Percentiles rank a stretch among this genome's conserved stretches.
Conservation (phyloP, 2,329 filamentous ascomycete species). For the Canariomyces notabilis region DNA sequence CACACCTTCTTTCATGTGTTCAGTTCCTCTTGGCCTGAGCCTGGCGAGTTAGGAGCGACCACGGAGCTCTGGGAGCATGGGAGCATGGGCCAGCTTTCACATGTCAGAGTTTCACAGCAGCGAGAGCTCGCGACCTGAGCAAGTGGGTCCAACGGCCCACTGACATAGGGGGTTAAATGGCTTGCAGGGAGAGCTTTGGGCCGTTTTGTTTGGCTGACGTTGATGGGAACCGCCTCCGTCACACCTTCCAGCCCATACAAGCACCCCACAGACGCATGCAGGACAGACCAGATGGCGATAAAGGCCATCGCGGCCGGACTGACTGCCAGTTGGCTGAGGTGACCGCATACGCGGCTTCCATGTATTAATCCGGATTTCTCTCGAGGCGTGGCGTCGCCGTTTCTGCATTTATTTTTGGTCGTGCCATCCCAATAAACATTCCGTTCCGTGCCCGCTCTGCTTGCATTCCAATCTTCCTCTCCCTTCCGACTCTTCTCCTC, state of each 20-base stretch:
- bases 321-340: slow-evolving; percentile 10
- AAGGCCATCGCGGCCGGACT: slow-evolving; percentile 1
- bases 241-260: neutral
- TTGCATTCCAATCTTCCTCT: neutral
- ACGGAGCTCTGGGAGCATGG: too few relatives aligned
- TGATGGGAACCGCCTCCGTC: neutral
- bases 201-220: slow-evolving; percentile 3
- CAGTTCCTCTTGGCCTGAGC: too few relatives aligned
- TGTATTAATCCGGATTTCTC: slow-evolving; percentile 11
- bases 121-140: too few relatives aligned
- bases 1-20: neutral
- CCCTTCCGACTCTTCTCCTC: neutral
- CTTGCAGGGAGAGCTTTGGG: neutral
- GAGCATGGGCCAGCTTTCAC: neutral
- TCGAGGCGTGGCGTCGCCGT: slow-evolving; percentile 11
- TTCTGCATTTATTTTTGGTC: neutral
- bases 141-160: neutral
- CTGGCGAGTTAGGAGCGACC: too few relatives aligned
- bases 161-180: slow-evolving; percentile 1
- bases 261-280: slow-evolving; percentile 11
- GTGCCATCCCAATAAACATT: neutral
- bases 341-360: slow-evolving; percentile 2
- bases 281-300: slow-evolving; percentile 3
- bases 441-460: neutral
- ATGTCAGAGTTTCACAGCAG: neutral